phyloP scores from a whole-genome alignment of 1,284 basidiomycete genomes.

The Papiliotrema laurentii region DNA sequence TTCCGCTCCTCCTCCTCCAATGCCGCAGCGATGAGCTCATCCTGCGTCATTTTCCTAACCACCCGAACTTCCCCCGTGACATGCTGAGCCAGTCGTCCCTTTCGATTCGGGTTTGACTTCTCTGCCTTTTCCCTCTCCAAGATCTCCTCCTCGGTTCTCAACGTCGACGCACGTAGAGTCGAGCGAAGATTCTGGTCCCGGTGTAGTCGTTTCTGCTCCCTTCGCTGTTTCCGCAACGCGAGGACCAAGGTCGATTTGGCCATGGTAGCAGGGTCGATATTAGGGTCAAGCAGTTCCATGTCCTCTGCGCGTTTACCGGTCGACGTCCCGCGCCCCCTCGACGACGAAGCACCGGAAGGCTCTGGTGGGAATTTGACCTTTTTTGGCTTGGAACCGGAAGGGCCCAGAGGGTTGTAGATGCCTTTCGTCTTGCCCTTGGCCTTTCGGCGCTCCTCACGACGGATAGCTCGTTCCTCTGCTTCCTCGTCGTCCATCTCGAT shows the following conservation, averaged over 20 bases:
- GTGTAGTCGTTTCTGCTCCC: constrained; percentile 33
- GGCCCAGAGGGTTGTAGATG: constrained; percentile 31
- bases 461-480: constrained; percentile 29
- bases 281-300: constrained; percentile 17
- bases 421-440: constrained; percentile 37
- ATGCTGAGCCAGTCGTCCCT: constrained; percentile 35
- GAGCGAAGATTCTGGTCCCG: constrained; percentile 36
- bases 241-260: constrained; percentile 42
- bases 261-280: constrained; percentile 33
- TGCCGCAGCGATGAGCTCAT: constrained; percentile 52
- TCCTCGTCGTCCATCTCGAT: constrained; percentile 36
- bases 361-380: constrained; percentile 6
- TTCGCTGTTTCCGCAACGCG: constrained; percentile 30
- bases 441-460: constrained; percentile 32
- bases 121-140: constrained; percentile 23
- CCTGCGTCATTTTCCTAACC: constrained; percentile 46
- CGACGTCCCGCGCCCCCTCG: too few species aligned
- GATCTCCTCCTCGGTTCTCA: constrained; percentile 33
- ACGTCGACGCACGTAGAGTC: constrained; percentile 39
- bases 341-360: constrained; percentile 1
- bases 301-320: constrained; percentile 8
- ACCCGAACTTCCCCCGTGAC: constrained; percentile 33
- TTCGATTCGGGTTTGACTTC: constrained; percentile 20
- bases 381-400: constrained; percentile 2
- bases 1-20: constrained; percentile 54